A percentile compares a stretch with the other conserved stretches of the same genome.
Conservation (phyloP, 805 yeast species). For the Cephaloascus fragrans region DNA sequence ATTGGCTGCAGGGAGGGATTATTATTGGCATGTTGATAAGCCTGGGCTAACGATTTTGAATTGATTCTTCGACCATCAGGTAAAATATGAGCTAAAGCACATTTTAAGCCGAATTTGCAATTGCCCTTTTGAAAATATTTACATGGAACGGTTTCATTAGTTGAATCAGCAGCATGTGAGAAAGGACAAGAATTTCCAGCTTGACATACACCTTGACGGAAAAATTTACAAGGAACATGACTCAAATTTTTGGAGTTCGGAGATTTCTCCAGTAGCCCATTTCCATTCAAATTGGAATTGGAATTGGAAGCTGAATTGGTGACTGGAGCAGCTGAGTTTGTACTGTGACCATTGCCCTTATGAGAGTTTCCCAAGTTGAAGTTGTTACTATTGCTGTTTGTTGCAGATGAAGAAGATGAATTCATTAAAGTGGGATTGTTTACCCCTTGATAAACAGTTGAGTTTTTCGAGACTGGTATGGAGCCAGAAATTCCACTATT, state of each 20-base stretch:
- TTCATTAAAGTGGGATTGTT: too few relatives aligned
- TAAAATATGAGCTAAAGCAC: conserved; percentile 86
- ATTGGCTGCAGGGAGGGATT: too few relatives aligned
- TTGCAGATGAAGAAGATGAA: too few relatives aligned
- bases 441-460: too few relatives aligned
- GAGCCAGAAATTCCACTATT: too few relatives aligned
- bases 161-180: conserved; percentile 60
- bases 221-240: conserved; percentile 96
- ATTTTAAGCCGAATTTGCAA: conserved; percentile 89
- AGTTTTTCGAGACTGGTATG: too few relatives aligned
- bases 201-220: conserved; percentile 85
- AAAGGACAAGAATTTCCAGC: conserved; percentile 92
- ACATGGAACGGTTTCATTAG: conserved; percentile 58
- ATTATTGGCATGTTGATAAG: not conserved
- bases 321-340: too few relatives aligned
- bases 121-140: conserved; percentile 95
- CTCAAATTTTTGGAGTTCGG: conserved; percentile 44
- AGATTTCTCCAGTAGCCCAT: not conserved
- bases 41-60: conserved; percentile 28
- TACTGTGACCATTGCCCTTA: not conserved
- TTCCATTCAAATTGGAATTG: not conserved
- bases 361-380: too few relatives aligned
- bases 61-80: conserved; percentile 86
- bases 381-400: not conserved
- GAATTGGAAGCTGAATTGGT: not conserved